These are phyloP conservation scores for Agrocybe pediades DNA, from an alignment of 768 basidiomycete species.

Conservation along the genomic window DNA sequence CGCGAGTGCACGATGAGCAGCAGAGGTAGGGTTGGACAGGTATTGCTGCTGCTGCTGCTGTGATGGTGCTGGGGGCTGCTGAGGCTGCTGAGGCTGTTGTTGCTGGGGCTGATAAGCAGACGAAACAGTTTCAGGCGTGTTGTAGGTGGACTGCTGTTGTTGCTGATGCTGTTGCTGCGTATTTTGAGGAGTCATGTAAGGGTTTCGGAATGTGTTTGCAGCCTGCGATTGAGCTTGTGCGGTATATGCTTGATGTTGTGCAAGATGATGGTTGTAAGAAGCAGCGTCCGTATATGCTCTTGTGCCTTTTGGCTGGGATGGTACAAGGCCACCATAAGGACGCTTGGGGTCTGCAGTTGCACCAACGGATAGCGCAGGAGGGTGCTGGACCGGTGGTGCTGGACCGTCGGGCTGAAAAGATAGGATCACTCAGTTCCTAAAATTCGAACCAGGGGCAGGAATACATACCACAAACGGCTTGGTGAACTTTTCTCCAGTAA, in stretches of 20 bases:
- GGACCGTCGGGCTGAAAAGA: conserved; percentile 54
- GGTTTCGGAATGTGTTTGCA: conserved; percentile 75
- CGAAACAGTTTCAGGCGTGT: conserved; percentile 23
- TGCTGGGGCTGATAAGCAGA: conserved; percentile 28
- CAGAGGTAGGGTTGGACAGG: conserved; percentile 32
- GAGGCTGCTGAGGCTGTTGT: conserved; percentile 29
- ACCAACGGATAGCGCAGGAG: conserved; percentile 19
- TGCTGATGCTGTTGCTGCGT: conserved; percentile 36
- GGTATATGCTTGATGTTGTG: conserved; percentile 91
- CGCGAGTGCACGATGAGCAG: conserved; percentile 41
- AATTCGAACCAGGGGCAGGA: conserved; percentile 8
- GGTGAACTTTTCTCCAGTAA: conserved; percentile 94
- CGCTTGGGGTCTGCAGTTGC: conserved; percentile 69
- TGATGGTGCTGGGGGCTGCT: conserved; percentile 25
- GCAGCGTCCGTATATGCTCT: conserved; percentile 91
- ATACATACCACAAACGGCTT: conserved; percentile 78
- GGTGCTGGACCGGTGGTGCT: conserved; percentile 29
- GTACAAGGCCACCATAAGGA: conserved; percentile 91
- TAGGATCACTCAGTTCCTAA: conserved; percentile 3
- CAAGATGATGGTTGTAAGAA: conserved; percentile 91
- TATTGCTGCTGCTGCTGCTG: conserved; percentile 32
- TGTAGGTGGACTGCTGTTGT: conserved; percentile 30
- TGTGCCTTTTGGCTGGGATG: conserved; percentile 84
- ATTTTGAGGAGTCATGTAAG: conserved; percentile 67
- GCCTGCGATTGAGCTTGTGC: conserved; percentile 84